Evolutionary conservation across 148 eudicot species (phyloP).

Genomic region (Mesembryanthemum crystallinum): DNA sequence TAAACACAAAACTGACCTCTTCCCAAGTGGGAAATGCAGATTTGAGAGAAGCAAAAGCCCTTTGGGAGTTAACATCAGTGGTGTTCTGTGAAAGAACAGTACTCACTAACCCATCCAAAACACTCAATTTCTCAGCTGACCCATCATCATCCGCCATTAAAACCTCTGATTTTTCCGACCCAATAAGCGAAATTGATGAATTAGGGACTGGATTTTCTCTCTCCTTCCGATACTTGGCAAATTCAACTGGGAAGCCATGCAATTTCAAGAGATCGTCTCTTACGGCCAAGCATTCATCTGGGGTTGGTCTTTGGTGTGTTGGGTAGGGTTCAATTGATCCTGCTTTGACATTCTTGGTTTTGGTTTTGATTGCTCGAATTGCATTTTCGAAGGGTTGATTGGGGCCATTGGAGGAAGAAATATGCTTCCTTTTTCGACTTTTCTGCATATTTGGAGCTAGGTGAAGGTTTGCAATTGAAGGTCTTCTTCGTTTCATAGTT

Average conservation of each 20-base stretch:
- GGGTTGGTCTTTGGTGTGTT: slow-evolving; percentile 49
- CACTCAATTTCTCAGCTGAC: slow-evolving; percentile 43
- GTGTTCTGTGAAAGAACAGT: slow-evolving; percentile 74
- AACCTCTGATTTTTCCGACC: slow-evolving; percentile 27
- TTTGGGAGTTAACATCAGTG: slow-evolving; percentile 69
- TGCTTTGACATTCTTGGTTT: slow-evolving; percentile 8
- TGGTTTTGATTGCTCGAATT: slow-evolving; percentile 16
- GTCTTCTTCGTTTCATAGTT: too few relatives aligned
- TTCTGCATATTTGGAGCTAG: slow-evolving; percentile 31
- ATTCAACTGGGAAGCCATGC: slow-evolving; percentile 77
- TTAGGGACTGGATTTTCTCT: slow-evolving; percentile 26
- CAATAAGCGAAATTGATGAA: slow-evolving; percentile 19
- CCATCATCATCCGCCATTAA: slow-evolving; percentile 8
- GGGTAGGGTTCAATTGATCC: slow-evolving; percentile 48
- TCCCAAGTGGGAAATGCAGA: slow-evolving; percentile 74
- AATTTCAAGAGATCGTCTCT: slow-evolving; percentile 56
- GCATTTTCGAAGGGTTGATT: slow-evolving; percentile 18
- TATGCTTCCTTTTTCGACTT: slow-evolving; percentile 45
- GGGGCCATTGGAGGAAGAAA: slow-evolving; percentile 8
- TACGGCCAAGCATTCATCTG: slow-evolving; percentile 60
- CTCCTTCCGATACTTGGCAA: slow-evolving; percentile 55
- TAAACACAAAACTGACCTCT: slow-evolving; percentile 34
- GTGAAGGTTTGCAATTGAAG: background rate
- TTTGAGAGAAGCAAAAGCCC: slow-evolving; percentile 76
- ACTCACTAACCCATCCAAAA: slow-evolving; percentile 73